Percentiles rank a stretch among this genome's conserved stretches.
phyloP scores from a whole-genome alignment of 495 filamentous ascomycete species.

The Cryomyces antarcticus region DNA sequence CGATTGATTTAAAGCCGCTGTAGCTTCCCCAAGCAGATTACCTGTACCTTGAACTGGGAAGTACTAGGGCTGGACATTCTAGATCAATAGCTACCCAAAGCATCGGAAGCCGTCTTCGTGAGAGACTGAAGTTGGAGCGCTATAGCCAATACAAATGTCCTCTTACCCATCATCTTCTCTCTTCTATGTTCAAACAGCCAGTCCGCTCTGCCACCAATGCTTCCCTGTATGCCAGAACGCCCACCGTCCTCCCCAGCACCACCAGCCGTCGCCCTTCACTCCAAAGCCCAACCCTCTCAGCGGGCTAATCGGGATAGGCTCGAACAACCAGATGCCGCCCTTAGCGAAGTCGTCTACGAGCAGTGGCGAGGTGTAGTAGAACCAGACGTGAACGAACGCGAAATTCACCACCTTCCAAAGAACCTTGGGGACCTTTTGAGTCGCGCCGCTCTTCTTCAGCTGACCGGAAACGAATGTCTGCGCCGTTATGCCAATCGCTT shows the following conservation, averaged over 20 bases:
- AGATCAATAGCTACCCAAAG: too few species aligned
- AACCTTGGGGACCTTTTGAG: constrained; percentile 6
- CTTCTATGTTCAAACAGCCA: constrained; percentile 9
- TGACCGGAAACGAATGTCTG: constrained; percentile 5
- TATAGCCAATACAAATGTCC: not conserved
- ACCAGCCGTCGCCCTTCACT: constrained; percentile 15
- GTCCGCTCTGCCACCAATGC: constrained; percentile 18
- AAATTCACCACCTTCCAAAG: constrained; percentile 12
- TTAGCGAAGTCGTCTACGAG: constrained; percentile 21
- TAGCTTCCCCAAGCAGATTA: too few species aligned
- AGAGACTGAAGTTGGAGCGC: too few species aligned
- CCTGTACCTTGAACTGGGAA: too few species aligned
- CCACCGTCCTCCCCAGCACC: constrained; percentile 13
- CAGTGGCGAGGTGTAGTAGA: constrained; percentile 18
- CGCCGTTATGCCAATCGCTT: constrained; percentile 14
- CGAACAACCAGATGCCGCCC: constrained; percentile 20
- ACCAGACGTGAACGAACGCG: constrained; percentile 17
- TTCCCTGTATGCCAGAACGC: constrained; percentile 11
- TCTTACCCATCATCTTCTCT: not conserved
- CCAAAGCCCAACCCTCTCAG: constrained; percentile 19
- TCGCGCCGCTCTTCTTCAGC: constrained; percentile 4
- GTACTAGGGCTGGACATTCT: too few species aligned
- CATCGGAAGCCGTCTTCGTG: too few species aligned
- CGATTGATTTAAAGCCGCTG: too few species aligned
- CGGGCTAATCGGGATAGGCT: constrained; percentile 19